These are phyloP conservation scores for Eucalyptus caleyi DNA, from an alignment of 345 rosid species.

Conservation along the genomic window DNA sequence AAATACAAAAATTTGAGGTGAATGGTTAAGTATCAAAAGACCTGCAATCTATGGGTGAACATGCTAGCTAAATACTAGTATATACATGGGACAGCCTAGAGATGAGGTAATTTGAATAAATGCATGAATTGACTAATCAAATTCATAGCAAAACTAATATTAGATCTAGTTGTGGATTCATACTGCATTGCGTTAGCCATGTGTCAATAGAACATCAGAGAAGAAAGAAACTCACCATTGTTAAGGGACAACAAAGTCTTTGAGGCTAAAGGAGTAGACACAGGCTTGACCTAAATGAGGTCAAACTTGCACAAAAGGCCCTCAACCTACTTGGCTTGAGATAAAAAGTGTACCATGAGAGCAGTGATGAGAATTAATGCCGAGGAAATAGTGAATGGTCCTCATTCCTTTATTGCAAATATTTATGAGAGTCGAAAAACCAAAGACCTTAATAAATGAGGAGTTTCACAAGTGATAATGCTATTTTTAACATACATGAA, in stretches of 20 bases:
- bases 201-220: neutral
- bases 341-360: neutral
- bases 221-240: neutral
- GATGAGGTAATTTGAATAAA: neutral
- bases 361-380: neutral
- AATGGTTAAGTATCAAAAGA: neutral
- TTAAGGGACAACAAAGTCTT: neutral
- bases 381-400: neutral
- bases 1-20: neutral
- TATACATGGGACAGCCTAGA: accelerated
- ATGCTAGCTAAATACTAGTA: neutral
- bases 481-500: neutral
- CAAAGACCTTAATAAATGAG: neutral
- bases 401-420: neutral
- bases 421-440: neutral
- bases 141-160: neutral
- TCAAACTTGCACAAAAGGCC: neutral
- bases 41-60: neutral
- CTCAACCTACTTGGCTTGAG: neutral
- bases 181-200: neutral
- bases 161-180: neutral
- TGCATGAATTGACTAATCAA: neutral
- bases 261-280: neutral
- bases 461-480: neutral
- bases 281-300: accelerated